Conservation (phyloP, 164 flowering plant genomes). For the Macadamia integrifolia region DNA sequence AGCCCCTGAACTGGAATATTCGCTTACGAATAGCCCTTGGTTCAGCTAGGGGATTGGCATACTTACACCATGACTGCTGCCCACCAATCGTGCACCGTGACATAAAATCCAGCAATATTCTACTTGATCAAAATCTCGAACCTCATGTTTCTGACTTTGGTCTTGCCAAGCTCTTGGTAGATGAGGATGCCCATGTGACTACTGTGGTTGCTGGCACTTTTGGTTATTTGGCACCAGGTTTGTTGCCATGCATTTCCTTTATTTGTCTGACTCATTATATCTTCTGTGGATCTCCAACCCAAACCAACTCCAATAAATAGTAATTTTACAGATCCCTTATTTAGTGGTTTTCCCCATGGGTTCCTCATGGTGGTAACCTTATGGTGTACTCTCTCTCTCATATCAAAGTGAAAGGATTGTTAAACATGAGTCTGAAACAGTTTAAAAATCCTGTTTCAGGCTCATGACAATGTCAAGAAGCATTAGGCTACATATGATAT, state of each 20-base stretch:
- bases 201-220: constrained; percentile 98
- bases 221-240: constrained; percentile 95
- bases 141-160: constrained; percentile 96
- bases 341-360: too few species aligned
- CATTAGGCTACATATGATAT: too few species aligned
- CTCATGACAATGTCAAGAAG: too few species aligned
- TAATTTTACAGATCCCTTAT: too few species aligned
- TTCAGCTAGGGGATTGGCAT: constrained; percentile 84
- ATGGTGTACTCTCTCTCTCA: too few species aligned
- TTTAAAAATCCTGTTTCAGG: too few species aligned
- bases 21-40: constrained; percentile 79
- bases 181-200: constrained; percentile 89
- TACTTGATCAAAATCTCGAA: constrained; percentile 82
- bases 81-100: constrained; percentile 86
- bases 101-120: constrained; percentile 92
- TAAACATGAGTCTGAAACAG: too few species aligned
- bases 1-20: constrained; percentile 55
- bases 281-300: background rate
- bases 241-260: background rate
- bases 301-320: too few species aligned
- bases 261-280: background rate
- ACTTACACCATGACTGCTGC: constrained; percentile 91
- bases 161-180: constrained; percentile 89
- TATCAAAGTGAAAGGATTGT: too few species aligned
- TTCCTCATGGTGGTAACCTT: too few species aligned